phyloP scores from a whole-genome alignment of 2,329 filamentous ascomycete species.

The Ascomycota sp. region DNA sequence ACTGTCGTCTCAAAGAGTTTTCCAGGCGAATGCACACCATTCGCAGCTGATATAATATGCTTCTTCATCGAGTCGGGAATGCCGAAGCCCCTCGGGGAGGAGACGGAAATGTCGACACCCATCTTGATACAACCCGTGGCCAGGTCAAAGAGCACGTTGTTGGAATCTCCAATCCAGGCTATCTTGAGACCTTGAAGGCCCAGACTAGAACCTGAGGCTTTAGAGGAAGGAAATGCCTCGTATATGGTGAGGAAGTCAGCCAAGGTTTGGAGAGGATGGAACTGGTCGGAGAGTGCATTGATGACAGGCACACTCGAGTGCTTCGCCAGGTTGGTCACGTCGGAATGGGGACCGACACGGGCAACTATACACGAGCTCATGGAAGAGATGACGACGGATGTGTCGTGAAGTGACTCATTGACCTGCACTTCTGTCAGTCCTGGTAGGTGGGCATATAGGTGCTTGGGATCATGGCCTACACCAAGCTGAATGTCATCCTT shows the following conservation, averaged over 20 bases:
- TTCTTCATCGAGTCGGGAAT: slow-evolving; percentile 56
- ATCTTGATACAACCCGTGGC: slow-evolving; percentile 73
- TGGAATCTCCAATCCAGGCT: slow-evolving; percentile 89
- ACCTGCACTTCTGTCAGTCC: slow-evolving; percentile 23
- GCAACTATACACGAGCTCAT: slow-evolving; percentile 73
- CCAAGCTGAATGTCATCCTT: slow-evolving; percentile 92
- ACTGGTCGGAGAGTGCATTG: slow-evolving; percentile 72
- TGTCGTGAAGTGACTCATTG: slow-evolving; percentile 90
- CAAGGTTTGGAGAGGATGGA: slow-evolving; percentile 82
- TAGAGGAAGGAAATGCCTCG: slow-evolving; percentile 42
- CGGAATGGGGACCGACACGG: slow-evolving; percentile 54
- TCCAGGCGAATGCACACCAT: slow-evolving; percentile 34
- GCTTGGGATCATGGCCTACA: slow-evolving; percentile 21
- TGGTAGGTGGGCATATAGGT: neutral
- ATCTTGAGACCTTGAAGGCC: slow-evolving; percentile 69
- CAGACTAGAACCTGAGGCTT: slow-evolving; percentile 21
- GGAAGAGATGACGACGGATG: slow-evolving; percentile 75
- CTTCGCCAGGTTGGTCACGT: slow-evolving; percentile 46
- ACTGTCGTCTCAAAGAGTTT: slow-evolving; percentile 51
- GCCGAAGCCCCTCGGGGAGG: slow-evolving; percentile 63
- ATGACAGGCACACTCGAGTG: slow-evolving; percentile 61
- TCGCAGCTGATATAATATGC: slow-evolving; percentile 43
- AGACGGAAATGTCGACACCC: slow-evolving; percentile 67
- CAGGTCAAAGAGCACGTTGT: slow-evolving; percentile 89
- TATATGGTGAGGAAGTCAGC: slow-evolving; percentile 83